Base-by-base conservation (phyloP, 139 green algal genomes). In the Coccomyxa sp. region DNA sequence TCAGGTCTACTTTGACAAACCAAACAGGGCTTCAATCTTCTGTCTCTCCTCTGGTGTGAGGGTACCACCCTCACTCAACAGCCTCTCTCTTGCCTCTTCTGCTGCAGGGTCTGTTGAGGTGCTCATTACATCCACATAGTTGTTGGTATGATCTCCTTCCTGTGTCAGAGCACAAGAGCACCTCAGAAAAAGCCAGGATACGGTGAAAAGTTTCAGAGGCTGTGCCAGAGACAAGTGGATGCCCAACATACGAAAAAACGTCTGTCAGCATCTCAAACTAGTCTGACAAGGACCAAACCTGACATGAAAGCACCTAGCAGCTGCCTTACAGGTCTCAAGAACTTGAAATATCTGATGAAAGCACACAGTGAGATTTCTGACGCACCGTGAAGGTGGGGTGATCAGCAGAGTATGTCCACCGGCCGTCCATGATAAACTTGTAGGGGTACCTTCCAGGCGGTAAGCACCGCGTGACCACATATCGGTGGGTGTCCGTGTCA, bases 351-450 rank as follows among this genome's bases (percentile, higher is more conserved):
- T 27, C 17, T 27, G 76, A 60, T 79, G 10, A 17, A 85, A 45
- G 28, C 31, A n/a, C 1, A 27, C 32, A 58, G 38, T 14, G 45
- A 28, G 10, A 76, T 9, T 21, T 25, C 17, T 4, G 31, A 82
- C 16, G 1, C 32, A 67, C 88, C 31, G 80, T 60, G 18, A 82
- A 80, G 0, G 90, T 95, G n/a, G 90, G 89, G 81, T 96, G 92
- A 83, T 96, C 93, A 0, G 79, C 82, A 23, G 89, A 95, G 82
- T 92, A 93, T 13, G 87, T 94, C 96, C 96, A 99, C 10, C 86
- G 71, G 16, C 91, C 96, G 85, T 98, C 95, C 28, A 97, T 82
- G n/a, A 99, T 89, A 71, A 96, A 94, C 90, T 98, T 98, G 92
- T 95, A 98, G 38, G 92, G 84, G 89, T 95, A 98, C 38, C 38